phyloP scores from a whole-genome alignment of 257 asterid genomes.

The Solanum boliviense region DNA sequence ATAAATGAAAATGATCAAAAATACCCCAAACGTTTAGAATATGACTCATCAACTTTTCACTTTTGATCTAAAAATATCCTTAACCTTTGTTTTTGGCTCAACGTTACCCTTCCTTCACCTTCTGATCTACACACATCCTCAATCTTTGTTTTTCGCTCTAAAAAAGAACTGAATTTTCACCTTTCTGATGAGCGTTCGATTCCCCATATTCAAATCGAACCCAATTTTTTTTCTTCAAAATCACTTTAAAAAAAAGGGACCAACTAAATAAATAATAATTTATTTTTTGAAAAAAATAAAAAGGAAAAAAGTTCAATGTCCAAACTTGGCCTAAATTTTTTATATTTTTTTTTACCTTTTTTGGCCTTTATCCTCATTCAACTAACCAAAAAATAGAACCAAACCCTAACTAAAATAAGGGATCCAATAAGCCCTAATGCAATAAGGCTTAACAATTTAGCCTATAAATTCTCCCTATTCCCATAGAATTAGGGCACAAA shows the following conservation, averaged over 20 bases:
- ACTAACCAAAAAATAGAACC: background rate
- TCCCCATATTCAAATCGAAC: rapidly evolving
- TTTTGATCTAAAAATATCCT: background rate
- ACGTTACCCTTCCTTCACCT: background rate
- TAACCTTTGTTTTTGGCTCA: background rate
- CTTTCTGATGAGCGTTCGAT: rapidly evolving
- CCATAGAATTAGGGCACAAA: background rate
- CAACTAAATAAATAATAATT: no score
- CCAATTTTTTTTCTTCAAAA: no score
- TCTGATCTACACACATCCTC: no score
- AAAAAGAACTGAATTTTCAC: background rate
- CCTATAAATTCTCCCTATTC: background rate
- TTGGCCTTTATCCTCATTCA: background rate
- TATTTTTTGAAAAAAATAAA: background rate
- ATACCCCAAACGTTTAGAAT: background rate
- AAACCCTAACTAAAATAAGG: background rate
- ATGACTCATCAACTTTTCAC: background rate
- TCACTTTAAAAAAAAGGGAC: background rate
- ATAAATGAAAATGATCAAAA: background rate
- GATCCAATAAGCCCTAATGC: background rate
- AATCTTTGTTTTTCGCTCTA: background rate
- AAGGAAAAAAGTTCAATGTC: background rate
- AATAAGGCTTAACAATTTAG: background rate
- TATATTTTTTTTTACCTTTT: rapidly evolving
- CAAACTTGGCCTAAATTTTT: background rate